Base-by-base conservation (phyloP, 1,284 basidiomycete genomes). In the Gymnopus androsaceus region DNA sequence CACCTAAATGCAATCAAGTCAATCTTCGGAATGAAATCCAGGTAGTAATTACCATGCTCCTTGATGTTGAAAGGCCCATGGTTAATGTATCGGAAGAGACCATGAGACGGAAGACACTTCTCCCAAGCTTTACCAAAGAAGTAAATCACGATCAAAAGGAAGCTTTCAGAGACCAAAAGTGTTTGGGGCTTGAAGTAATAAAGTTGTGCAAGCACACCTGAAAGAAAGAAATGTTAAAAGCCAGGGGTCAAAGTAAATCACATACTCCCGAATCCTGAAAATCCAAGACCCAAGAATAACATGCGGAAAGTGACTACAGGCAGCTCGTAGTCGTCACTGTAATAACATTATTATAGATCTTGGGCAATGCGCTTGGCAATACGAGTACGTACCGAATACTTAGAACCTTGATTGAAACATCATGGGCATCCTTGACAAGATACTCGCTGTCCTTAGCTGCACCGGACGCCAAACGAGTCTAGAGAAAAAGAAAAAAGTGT, bases 161-260 rank as follows among this genome's bases (percentile, higher is more conserved):
- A 61, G 40, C 55, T 52, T 56, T 59, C 55, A 21, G 58, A 59
- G 21, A 61, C 60, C 19, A 37, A 48, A 25, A 61, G 55, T 21
- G 60, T 61, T 46, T 61, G 60, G 30, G 60, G 60, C 50, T 59
- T 59, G 58, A 61, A 61, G 60, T 61, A 61, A 51, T 59, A 61
- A 25, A 61, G 42, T 49, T 61, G 59, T 19, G 57, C 59, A n/a
- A 61, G 55, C 44, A 61, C 59, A 47, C 31, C 57, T 59, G 45
- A 33, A 44, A 28, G 37, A 27, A 23, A 31, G 19, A 44, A 9
- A 28, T 14, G n/a, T 11, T 14, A 21, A n/a, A 14, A 21, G 38
- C n/a, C 6, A 11, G 38, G 19, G 25, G 9, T 47, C 42, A 44
- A 49, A 28, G 41, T 25, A 47, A 34, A 17, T 38, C 8, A 54